phyloP scores from a whole-genome alignment of 768 basidiomycete genomes.

The Hydnomerulius pinastri region DNA sequence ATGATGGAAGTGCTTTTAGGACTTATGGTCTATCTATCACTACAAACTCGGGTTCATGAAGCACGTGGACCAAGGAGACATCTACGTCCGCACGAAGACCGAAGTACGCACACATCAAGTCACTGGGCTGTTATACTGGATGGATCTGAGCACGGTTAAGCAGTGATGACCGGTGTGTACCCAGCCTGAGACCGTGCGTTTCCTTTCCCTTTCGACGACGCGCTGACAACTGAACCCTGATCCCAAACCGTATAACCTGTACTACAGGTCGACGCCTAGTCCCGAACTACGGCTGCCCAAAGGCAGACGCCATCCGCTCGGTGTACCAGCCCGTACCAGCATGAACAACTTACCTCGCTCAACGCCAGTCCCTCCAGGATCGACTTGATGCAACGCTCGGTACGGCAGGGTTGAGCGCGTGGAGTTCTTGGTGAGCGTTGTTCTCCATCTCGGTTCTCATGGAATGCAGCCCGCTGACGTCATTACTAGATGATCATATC shows the following conservation, averaged over 20 bases:
- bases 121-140: too few relatives aligned
- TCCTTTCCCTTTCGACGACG: neutral
- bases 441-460: neutral
- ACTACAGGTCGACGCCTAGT: slow-evolving; percentile 49
- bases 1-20: too few relatives aligned
- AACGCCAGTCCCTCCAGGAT: slow-evolving; percentile 38
- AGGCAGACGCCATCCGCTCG: slow-evolving; percentile 39
- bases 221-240: too few relatives aligned
- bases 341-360: slow-evolving; percentile 46
- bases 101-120: too few relatives aligned
- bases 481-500: slow-evolving; percentile 44
- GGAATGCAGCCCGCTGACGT: too few relatives aligned
- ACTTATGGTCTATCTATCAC: too few relatives aligned
- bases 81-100: too few relatives aligned
- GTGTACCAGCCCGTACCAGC: slow-evolving; percentile 45
- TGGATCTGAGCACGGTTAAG: too few relatives aligned
- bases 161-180: too few relatives aligned
- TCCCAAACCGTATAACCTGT: neutral
- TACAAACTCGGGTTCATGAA: too few relatives aligned
- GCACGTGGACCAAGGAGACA: too few relatives aligned
- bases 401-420: slow-evolving; percentile 39
- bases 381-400: slow-evolving; percentile 42
- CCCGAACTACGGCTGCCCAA: slow-evolving; percentile 46
- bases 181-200: slow-evolving; percentile 43
- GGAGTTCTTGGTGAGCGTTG: slow-evolving; percentile 50